phyloP scores from a whole-genome alignment of 116 monocot species.

The Papilionanthe hybrid region DNA sequence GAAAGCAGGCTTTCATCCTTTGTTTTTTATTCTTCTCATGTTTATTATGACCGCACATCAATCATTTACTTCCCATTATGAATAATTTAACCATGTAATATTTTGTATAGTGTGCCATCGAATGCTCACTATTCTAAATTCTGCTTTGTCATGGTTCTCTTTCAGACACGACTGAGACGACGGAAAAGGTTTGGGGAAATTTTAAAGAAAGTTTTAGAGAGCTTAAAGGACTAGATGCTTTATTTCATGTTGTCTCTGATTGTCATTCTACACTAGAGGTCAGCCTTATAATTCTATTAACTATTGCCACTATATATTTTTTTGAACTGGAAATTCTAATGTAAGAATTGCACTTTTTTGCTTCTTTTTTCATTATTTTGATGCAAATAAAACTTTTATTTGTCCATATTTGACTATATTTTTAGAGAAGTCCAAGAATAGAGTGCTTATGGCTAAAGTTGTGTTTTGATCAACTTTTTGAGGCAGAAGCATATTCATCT shows the following conservation, averaged over 20 bases:
- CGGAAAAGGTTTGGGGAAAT: conserved; percentile 50
- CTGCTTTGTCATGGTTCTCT: conserved; percentile 7
- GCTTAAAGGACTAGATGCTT: conserved; percentile 82
- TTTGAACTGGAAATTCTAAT: not conserved
- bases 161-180: conserved; percentile 66
- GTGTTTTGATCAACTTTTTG: not conserved
- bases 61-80: not conserved
- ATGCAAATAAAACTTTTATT: not conserved
- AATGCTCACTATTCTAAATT: not conserved
- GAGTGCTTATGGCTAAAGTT: not conserved
- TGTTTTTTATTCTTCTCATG: not conserved
- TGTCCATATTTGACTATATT: not conserved
- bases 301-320: not conserved
- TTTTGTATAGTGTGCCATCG: not conserved
- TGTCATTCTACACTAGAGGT: conserved; percentile 82
- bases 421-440: not conserved
- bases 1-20: not conserved
- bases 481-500: not conserved
- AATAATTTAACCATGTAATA: not conserved
- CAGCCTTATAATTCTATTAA: conserved; percentile 6
- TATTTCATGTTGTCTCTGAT: conserved; percentile 57
- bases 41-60: not conserved
- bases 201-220: conserved; percentile 94
- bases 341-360: not conserved
- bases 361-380: not conserved